These are phyloP conservation scores for Leccinum variabile DNA, from an alignment of 1,284 basidiomycete genomes.

Conservation along the genomic window DNA sequence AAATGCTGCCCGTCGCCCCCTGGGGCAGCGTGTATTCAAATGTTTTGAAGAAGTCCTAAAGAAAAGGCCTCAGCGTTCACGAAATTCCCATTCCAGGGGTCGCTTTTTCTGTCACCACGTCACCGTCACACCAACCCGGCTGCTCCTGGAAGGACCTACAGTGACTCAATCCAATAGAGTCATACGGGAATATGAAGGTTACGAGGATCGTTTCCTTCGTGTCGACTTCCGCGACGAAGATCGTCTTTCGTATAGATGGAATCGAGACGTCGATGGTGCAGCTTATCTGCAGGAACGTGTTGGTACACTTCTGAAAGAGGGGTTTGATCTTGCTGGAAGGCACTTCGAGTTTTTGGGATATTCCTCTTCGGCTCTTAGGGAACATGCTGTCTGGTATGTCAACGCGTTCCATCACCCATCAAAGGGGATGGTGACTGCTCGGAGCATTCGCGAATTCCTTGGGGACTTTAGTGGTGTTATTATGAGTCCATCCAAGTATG, in stretches of 20 bases:
- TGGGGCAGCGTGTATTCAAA: conserved; percentile 44
- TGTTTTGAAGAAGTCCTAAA: conserved; percentile 49
- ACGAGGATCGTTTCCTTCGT: conserved; percentile 66
- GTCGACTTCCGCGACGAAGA: conserved; percentile 82
- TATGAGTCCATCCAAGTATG: conserved; percentile 69
- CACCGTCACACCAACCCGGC: conserved; percentile 70
- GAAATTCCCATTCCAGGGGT: conserved; percentile 31
- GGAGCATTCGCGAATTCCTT: conserved; percentile 56
- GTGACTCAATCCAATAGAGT: conserved; percentile 64
- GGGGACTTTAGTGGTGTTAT: conserved; percentile 65
- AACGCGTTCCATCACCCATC: conserved; percentile 52
- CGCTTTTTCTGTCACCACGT: conserved; percentile 58
- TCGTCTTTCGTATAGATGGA: conserved; percentile 64
- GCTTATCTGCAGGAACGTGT: conserved; percentile 61
- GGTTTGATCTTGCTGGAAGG: conserved; percentile 68
- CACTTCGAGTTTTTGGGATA: conserved; percentile 74
- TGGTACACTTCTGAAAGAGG: conserved; percentile 59
- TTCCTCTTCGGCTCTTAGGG: conserved; percentile 66
- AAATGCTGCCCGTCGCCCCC: conserved; percentile 41
- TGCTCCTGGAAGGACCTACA: conserved; percentile 71
- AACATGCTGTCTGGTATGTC: conserved; percentile 79
- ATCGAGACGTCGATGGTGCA: conserved; percentile 58
- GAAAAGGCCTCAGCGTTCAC: conserved; percentile 26
- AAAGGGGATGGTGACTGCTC: conserved; percentile 47
- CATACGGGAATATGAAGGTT: conserved; percentile 59